phyloP scores from a whole-genome alignment of 768 basidiomycete genomes.

The Chalciporus piperatus region DNA sequence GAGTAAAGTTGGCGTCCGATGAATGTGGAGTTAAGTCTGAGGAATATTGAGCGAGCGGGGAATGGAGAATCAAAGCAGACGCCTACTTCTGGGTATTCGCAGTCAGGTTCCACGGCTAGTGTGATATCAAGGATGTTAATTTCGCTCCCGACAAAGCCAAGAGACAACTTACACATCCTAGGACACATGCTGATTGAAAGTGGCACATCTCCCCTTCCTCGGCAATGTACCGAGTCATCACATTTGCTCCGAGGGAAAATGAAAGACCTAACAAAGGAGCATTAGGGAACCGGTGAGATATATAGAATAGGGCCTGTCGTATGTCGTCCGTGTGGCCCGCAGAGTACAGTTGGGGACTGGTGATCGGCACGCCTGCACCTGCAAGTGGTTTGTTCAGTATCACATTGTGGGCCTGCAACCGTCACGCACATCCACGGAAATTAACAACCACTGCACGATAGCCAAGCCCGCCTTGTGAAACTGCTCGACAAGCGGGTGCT shows the following conservation, averaged over 20 bases:
- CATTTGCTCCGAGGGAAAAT: slow-evolving; percentile 92
- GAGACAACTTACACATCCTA: slow-evolving; percentile 64
- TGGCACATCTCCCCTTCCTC: slow-evolving; percentile 71
- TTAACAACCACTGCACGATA: slow-evolving; percentile 90
- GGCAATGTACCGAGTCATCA: slow-evolving; percentile 85
- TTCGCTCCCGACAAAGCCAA: slow-evolving; percentile 10
- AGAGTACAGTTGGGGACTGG: slow-evolving; percentile 79
- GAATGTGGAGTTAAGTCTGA: slow-evolving; percentile 54
- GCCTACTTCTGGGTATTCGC: slow-evolving; percentile 36
- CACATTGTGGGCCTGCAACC: slow-evolving; percentile 4
- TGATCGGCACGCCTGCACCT: slow-evolving; percentile 87
- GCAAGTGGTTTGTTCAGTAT: slow-evolving; percentile 15
- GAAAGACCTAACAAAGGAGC: slow-evolving; percentile 86
- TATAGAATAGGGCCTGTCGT: slow-evolving; percentile 74
- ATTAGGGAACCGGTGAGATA: slow-evolving; percentile 66
- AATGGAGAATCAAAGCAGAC: slow-evolving; percentile 9
- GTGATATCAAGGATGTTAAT: slow-evolving; percentile 7
- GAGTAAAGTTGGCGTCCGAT: slow-evolving; percentile 68
- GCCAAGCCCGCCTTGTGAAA: slow-evolving; percentile 80
- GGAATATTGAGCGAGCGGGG: slow-evolving; percentile 5
- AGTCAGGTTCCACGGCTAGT: slow-evolving; percentile 49
- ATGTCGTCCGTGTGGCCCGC: slow-evolving; percentile 90
- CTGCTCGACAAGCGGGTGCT: slow-evolving; percentile 64
- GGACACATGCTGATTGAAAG: slow-evolving; percentile 60
- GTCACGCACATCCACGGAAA: slow-evolving; percentile 80